These are phyloP conservation scores for Candida succiphila DNA, from an alignment of 805 yeast species.

Conservation along the genomic window DNA sequence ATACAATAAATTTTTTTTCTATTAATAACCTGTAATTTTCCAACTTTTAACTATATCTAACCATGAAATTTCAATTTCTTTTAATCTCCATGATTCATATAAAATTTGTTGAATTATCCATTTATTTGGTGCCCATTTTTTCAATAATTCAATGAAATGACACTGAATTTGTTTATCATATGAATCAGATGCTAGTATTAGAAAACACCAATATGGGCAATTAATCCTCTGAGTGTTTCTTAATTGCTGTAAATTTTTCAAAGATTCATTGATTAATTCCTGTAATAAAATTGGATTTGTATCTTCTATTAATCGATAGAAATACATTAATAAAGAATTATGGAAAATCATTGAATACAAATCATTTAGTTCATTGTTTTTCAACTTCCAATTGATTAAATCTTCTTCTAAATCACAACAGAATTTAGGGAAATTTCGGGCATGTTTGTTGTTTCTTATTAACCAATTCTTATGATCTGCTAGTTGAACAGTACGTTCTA, in stretches of 20 bases:
- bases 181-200: slow-evolving; percentile 34
- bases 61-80: slow-evolving; percentile 32
- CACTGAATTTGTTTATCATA: slow-evolving; percentile 20
- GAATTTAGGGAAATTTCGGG: slow-evolving; percentile 44
- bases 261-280: slow-evolving; percentile 21
- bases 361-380: too few relatives aligned
- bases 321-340: slow-evolving; percentile 30
- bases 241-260: slow-evolving; percentile 25
- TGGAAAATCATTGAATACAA: slow-evolving; percentile 22
- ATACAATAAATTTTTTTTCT: not conserved
- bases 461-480: slow-evolving; percentile 46
- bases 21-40: slow-evolving; percentile 26
- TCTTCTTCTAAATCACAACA: slow-evolving; percentile 48
- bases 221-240: slow-evolving; percentile 17
- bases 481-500: slow-evolving; percentile 34
- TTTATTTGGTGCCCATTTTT: slow-evolving; percentile 27
- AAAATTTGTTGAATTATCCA: slow-evolving; percentile 50
- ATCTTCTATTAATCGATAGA: slow-evolving; percentile 35
- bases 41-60: slow-evolving; percentile 46
- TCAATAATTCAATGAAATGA: slow-evolving; percentile 22
- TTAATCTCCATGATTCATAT: slow-evolving; percentile 39
- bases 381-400: slow-evolving; percentile 34
- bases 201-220: slow-evolving; percentile 40
- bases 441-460: slow-evolving; percentile 28
- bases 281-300: slow-evolving; percentile 26